Percentiles rank a stretch among this genome's conserved stretches.
These are phyloP conservation scores for Trichoderma sp. DNA, from an alignment of 2,329 filamentous ascomycete species.

Conservation along the genomic window DNA sequence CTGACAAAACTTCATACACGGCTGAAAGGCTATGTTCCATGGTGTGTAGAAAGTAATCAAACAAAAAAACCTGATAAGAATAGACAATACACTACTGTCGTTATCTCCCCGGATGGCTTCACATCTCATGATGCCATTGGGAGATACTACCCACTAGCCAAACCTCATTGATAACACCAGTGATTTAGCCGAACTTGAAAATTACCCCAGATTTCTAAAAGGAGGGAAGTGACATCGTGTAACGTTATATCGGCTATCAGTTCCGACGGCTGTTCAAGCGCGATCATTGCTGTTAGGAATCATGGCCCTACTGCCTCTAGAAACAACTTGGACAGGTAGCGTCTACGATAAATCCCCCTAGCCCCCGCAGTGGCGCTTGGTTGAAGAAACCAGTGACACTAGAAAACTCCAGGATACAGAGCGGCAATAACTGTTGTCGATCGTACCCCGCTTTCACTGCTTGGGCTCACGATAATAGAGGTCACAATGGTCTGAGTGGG, in stretches of 20 bases:
- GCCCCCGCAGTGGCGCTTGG: constrained; percentile 6
- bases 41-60: not conserved
- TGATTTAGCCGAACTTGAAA: not conserved
- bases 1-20: too few species aligned
- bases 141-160: not conserved
- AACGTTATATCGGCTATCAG: constrained; percentile 4
- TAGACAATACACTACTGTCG: not conserved
- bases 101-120: not conserved
- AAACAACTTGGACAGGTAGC: not conserved
- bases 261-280: constrained; percentile 1
- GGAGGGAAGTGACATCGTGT: not conserved
- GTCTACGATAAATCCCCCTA: not conserved
- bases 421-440: constrained; percentile 6
- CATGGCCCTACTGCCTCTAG: not conserved
- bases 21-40: not conserved
- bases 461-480: not conserved
- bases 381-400: not conserved
- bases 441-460: constrained; percentile 9
- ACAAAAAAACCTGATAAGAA: not conserved
- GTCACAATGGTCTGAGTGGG: constrained; percentile 6
- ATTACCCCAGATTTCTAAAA: not conserved
- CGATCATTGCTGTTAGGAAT: not conserved
- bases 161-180: not conserved
- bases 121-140: not conserved
- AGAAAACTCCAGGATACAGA: not conserved